phyloP scores from a whole-genome alignment of 305 asterid genomes.

The Fraxinus ornus region DNA sequence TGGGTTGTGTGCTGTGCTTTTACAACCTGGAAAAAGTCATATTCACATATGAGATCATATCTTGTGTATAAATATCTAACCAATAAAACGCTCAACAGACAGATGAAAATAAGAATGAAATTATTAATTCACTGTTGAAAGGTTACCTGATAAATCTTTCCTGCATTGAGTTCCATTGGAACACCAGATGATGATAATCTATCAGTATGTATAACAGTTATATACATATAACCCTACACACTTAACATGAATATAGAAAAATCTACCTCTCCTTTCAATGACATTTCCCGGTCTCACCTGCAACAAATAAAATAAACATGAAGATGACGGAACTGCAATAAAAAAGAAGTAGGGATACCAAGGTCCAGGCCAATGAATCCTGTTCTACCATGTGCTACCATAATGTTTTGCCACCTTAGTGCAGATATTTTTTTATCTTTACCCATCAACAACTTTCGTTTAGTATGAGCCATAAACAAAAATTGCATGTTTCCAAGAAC shows the following conservation, averaged over 20 bases:
- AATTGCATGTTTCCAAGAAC: neutral
- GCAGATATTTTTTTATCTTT: neutral
- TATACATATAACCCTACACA: slow-evolving; percentile 12
- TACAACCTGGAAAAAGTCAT: slow-evolving; percentile 52
- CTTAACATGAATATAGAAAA: slow-evolving; percentile 16
- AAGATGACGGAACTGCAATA: slow-evolving; percentile 8
- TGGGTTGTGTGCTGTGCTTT: slow-evolving; percentile 85
- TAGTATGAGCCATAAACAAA: neutral
- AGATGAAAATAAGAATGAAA: neutral
- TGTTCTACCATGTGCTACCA: neutral
- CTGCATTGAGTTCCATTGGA: slow-evolving; percentile 44
- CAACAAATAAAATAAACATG: slow-evolving; percentile 27
- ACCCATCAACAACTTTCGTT: neutral
- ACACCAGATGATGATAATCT: slow-evolving; percentile 29
- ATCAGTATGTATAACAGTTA: slow-evolving; percentile 22
- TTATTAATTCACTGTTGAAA: slow-evolving; percentile 5
- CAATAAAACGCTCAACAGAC: neutral
- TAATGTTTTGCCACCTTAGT: neutral
- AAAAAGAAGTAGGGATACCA: neutral
- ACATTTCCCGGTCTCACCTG: slow-evolving; percentile 86
- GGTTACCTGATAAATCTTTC: slow-evolving; percentile 79
- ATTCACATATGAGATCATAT: neutral
- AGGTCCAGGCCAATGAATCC: neutral
- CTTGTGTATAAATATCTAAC: slow-evolving; percentile 6
- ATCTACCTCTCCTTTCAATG: slow-evolving; percentile 80